Percentiles rank a stretch among this genome's conserved stretches.
Evolutionary conservation across 306 rosid genomes (phyloP).

Genomic region (Senna siamea): DNA sequence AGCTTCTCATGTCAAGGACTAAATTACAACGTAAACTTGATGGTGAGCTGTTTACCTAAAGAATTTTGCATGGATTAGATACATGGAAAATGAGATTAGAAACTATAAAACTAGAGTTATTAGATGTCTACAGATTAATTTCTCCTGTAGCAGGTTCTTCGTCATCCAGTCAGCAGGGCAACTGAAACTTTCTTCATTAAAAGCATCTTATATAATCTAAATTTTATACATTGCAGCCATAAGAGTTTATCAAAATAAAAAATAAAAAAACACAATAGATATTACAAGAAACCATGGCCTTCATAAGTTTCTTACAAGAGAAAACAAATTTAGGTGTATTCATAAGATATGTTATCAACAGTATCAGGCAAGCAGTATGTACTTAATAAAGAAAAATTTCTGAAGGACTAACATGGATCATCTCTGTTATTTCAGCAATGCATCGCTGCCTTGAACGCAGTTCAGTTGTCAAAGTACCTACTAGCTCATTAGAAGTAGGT

Average conservation of each 20-base stretch:
- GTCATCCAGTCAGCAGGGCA: slow-evolving; percentile 15
- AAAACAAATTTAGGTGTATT: slow-evolving; percentile 12
- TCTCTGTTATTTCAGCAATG: slow-evolving; percentile 96
- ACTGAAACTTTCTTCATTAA: slow-evolving; percentile 7
- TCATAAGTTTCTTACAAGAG: slow-evolving; percentile 9
- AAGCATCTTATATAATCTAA: neutral
- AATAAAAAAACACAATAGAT: no score
- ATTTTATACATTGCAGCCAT: neutral
- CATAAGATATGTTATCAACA: slow-evolving; percentile 7
- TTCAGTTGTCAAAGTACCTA: slow-evolving; percentile 56
- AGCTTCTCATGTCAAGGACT: neutral
- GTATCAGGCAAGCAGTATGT: slow-evolving; percentile 33
- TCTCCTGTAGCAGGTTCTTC: slow-evolving; percentile 1
- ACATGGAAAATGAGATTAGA: neutral
- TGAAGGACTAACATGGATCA: slow-evolving; percentile 88
- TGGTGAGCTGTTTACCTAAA: neutral
- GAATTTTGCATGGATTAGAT: neutral
- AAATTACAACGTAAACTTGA: neutral
- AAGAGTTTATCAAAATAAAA: neutral
- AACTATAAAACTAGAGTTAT: neutral
- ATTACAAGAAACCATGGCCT: slow-evolving; percentile 2
- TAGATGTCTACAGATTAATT: neutral
- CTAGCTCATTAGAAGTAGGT: slow-evolving; percentile 44
- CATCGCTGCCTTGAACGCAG: slow-evolving; percentile 81
- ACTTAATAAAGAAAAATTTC: slow-evolving; percentile 24